Evolutionary conservation across 169 alveolate genomes (phyloP), one percentile per base, ranked within the genome.

Genomic region (Fabrea salina): DNA sequence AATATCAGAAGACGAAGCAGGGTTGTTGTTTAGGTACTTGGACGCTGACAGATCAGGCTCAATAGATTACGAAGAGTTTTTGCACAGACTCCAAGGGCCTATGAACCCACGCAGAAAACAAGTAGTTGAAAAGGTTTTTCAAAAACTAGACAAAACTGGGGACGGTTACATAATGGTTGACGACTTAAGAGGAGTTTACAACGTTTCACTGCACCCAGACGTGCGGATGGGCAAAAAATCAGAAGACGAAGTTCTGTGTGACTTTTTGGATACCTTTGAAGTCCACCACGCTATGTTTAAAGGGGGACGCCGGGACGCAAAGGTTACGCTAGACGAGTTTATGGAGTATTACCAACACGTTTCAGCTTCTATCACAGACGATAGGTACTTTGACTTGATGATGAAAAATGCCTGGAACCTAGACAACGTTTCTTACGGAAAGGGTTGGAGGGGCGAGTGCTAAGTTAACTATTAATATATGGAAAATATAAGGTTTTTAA

Each of bases 391-490:
- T 59, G 91, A 89, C 41, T 72, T 72, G n/a, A 85, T 92, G 92
- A 82, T 92, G 83, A 87, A 79, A 32, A 85, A 82, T 64, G 93
- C 94, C 33, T 92, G 96, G 96, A 89, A 87, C 35, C 51, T 72
- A 1, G 80, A 72, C 7, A 35, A 35, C 0, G 51, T 50, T 33
- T 16, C 37, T 47, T 51, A 50, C n/a, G 16, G n/a, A 50, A 27
- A 27, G 5, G 80, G 54, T 8, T 72, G 80, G 80, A n/a, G 13
- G 5, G 78, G 78, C 16, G 78, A 67, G n/a, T n/a, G n/a, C n/a
- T n/a, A n/a, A n/a, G n/a, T n/a, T n/a, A n/a, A n/a, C n/a, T n/a
- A n/a, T n/a, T n/a, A n/a, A n/a, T n/a, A n/a, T n/a, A n/a, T n/a
- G n/a, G n/a, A n/a, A n/a, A n/a, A n/a, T n/a, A n/a, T n/a, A n/a